Evolutionary conservation across 371 early-diverging fungal species (phyloP), one percentile per base, ranked within the genome.

Genomic region (Gilbertella persicaria): DNA sequence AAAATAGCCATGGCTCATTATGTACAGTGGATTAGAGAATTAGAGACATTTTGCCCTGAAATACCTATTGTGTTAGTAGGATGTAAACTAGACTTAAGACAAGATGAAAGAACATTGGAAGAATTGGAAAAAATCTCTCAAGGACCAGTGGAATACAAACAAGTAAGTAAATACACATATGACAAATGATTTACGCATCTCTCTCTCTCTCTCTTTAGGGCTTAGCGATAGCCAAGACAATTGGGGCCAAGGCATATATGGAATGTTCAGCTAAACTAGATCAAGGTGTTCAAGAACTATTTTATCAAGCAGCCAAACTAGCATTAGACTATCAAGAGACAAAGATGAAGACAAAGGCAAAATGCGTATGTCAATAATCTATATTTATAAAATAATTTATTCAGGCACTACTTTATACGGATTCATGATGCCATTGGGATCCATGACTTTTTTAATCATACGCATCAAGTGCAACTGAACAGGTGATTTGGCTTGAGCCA

Each of bases 371-470:
- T 4, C 12, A 26, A 26, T 28, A 17, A 57, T 69, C 60, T 62
- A 89, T 79, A 57, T 87, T 93, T 3, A 94, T 76, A 58, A 58
- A 85, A 9, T 87, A 85, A 71, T 89, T 88, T 28, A 88, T 69
- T 58, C 58, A 4, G 80, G 78, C 35, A 87, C 58, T 7, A 84
- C 63, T 53, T 88, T 88, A 75, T 92, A 92, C 0, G 94, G 94
- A 45, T 94, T 94, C 78, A 94, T 79, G 37, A 94, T 91, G 12
- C 84, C 84, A 33, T 91, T 83, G 4, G 94, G 93, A 67, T 93
- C 94, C 50, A 94, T 80, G 29, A 82, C 46, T 17, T 76, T 38
- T 67, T 92, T 93, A 45, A 93, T 73, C 7, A 74, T 62, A 44
- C 71, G 71, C 92, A 92, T 92, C 28, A 70, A 53, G 0, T 48